Evolutionary conservation across 176 grass and related monocot species (phyloP).

Genomic region (Elaeis guineensis): DNA sequence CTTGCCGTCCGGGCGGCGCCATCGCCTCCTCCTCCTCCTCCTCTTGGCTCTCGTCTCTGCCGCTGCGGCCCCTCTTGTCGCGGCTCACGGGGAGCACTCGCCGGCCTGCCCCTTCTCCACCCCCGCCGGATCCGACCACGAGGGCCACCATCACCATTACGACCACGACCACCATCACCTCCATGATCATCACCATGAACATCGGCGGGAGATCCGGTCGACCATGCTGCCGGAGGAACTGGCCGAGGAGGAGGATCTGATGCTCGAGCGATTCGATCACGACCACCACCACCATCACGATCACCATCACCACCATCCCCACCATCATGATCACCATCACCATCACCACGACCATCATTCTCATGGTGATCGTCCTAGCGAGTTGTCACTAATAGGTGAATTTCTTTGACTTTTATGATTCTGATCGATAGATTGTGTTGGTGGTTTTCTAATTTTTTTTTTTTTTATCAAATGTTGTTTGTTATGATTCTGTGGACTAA

Average conservation of each 20-base stretch:
- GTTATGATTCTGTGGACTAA: neutral
- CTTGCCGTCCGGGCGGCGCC: neutral
- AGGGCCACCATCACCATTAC: constrained; percentile 27
- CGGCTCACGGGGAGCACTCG: constrained; percentile 21
- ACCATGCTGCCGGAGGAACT: constrained; percentile 72
- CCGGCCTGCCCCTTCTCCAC: constrained; percentile 26
- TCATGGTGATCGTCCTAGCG: constrained; percentile 28
- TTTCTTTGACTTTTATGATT: neutral
- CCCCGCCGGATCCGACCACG: constrained; percentile 21
- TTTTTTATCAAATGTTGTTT: neutral
- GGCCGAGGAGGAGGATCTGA: constrained; percentile 95
- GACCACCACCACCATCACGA: neutral
- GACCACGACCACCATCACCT: constrained; percentile 9
- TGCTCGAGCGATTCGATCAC: constrained; percentile 34
- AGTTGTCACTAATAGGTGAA: constrained; percentile 58
- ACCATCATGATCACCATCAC: constrained; percentile 5
- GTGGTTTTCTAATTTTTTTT: neutral
- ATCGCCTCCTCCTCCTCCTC: neutral
- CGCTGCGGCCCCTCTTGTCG: constrained; percentile 8
- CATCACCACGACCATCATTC: constrained; percentile 28
- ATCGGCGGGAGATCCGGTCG: constrained; percentile 35
- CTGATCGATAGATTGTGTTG: neutral
- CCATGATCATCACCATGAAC: constrained; percentile 17
- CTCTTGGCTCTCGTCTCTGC: constrained; percentile 21
- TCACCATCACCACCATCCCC: constrained; percentile 4